Evolutionary conservation across 208 protist species (phyloP).

Genomic region (Leptomonas pyrrhocoris): DNA sequence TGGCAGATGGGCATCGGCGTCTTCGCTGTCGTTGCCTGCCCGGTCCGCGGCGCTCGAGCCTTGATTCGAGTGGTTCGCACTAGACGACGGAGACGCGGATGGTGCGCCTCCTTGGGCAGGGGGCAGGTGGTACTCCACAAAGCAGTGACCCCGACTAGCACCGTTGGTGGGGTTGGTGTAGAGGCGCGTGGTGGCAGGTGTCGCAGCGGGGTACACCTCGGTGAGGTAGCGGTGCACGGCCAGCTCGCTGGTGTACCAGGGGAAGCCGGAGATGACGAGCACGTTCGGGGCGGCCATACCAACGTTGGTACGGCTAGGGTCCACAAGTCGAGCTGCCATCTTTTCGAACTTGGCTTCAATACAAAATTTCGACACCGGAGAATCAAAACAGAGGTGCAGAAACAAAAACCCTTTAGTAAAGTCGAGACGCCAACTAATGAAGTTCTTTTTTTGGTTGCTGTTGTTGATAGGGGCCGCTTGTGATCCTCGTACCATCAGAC

Average conservation of each 20-base stretch:
- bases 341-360: not conserved
- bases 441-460: too few species aligned
- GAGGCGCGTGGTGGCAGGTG: slow-evolving; percentile 63
- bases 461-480: too few species aligned
- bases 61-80: not conserved
- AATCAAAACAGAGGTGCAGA: not conserved
- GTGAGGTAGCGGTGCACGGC: slow-evolving; percentile 56
- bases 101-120: not conserved
- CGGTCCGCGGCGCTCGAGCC: not conserved
- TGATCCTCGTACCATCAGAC: too few species aligned
- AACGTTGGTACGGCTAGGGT: slow-evolving; percentile 22
- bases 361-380: not conserved
- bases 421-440: too few species aligned
- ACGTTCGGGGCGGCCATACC: slow-evolving; percentile 46
- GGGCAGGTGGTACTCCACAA: slow-evolving; percentile 71
- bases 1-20: slow-evolving; percentile 14
- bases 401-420: not conserved
- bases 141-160: slow-evolving; percentile 73
- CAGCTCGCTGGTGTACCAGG: slow-evolving; percentile 76
- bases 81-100: not conserved
- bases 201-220: slow-evolving; percentile 39
- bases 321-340: slow-evolving; percentile 34
- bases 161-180: slow-evolving; percentile 85
- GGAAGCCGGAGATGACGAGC: slow-evolving; percentile 71
- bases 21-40: slow-evolving; percentile 5